Evolutionary conservation across 176 grass and related monocot species (phyloP).

Genomic region (Oryza longistaminata): DNA sequence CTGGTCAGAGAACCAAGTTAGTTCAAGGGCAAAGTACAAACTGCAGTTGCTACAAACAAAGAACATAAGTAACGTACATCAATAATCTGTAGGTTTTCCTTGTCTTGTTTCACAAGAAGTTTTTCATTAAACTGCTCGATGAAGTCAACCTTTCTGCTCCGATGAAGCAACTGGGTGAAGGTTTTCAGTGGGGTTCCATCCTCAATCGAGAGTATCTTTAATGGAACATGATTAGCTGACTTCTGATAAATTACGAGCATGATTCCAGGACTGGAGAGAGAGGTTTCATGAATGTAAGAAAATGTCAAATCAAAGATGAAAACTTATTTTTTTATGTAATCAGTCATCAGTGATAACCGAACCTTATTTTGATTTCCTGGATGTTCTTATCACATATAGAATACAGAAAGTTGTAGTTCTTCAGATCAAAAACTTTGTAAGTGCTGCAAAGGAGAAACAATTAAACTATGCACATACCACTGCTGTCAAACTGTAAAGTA

Average conservation of each 20-base stretch:
- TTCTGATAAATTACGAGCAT: slow-evolving; percentile 71
- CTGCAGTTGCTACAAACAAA: background rate
- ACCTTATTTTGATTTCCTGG: slow-evolving; percentile 87
- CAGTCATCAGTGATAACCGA: background rate
- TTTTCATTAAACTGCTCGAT: slow-evolving; percentile 85
- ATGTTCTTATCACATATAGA: slow-evolving; percentile 72
- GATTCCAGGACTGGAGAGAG: slow-evolving; percentile 60
- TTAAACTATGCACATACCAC: slow-evolving; percentile 24
- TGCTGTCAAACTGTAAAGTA: background rate
- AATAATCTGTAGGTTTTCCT: slow-evolving; percentile 77
- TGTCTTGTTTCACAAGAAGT: slow-evolving; percentile 74
- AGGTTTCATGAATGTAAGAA: slow-evolving; percentile 15
- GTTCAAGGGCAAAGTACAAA: slow-evolving; percentile 9
- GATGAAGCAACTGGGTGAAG: slow-evolving; percentile 63
- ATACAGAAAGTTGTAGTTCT: slow-evolving; percentile 76
- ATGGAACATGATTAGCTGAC: slow-evolving; percentile 48
- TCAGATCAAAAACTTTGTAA: slow-evolving; percentile 87
- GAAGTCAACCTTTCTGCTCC: slow-evolving; percentile 75
- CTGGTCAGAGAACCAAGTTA: slow-evolving; percentile 46
- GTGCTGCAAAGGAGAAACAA: slow-evolving; percentile 47
- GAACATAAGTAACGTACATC: slow-evolving; percentile 44
- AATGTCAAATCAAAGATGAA: slow-evolving; percentile 23
- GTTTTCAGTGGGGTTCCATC: slow-evolving; percentile 65
- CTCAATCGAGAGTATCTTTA: slow-evolving; percentile 68
- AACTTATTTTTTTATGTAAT: background rate